These are phyloP conservation scores for Picochlorum sp. DNA, from an alignment of 139 green algal species.

Conservation along the genomic window DNA sequence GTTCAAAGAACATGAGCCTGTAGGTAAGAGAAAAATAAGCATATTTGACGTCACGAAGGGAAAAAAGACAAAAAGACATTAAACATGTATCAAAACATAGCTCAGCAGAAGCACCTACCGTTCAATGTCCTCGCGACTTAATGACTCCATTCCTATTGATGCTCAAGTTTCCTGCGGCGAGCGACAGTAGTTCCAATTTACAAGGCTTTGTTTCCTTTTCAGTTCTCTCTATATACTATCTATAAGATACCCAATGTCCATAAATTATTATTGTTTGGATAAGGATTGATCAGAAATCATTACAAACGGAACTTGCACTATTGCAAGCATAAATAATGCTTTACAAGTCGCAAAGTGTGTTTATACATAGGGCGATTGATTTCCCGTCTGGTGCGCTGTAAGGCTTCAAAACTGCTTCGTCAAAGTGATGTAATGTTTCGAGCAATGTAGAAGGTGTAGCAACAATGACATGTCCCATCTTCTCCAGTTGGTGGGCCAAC, in stretches of 20 bases:
- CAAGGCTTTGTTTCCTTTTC: background rate
- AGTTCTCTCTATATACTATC: background rate
- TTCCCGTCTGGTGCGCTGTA: constrained; percentile 29
- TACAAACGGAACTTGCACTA: too few species aligned
- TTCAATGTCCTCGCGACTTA: constrained; percentile 23
- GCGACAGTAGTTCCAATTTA: constrained; percentile 1
- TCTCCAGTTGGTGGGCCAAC: constrained; percentile 49
- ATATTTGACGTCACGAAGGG: background rate
- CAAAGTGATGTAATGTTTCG: constrained; percentile 18
- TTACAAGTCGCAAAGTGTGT: too few species aligned
- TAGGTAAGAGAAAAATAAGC: background rate
- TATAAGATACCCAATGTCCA: background rate
- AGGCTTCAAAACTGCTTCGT: constrained; percentile 19
- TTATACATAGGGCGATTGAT: too few species aligned
- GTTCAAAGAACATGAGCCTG: constrained; percentile 91
- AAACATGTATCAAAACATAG: background rate
- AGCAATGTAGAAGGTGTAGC: constrained; percentile 32
- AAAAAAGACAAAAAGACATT: background rate
- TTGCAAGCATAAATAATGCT: too few species aligned
- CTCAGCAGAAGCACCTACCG: constrained; percentile 2
- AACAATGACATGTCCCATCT: constrained; percentile 29
- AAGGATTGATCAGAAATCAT: too few species aligned
- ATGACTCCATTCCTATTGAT: constrained; percentile 21
- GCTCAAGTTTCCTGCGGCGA: too few species aligned
- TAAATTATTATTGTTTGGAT: too few species aligned